A percentile compares a stretch with the other conserved stretches of the same genome.
Conservation (phyloP, 768 basidiomycete species). For the Kwoniella sp. region DNA sequence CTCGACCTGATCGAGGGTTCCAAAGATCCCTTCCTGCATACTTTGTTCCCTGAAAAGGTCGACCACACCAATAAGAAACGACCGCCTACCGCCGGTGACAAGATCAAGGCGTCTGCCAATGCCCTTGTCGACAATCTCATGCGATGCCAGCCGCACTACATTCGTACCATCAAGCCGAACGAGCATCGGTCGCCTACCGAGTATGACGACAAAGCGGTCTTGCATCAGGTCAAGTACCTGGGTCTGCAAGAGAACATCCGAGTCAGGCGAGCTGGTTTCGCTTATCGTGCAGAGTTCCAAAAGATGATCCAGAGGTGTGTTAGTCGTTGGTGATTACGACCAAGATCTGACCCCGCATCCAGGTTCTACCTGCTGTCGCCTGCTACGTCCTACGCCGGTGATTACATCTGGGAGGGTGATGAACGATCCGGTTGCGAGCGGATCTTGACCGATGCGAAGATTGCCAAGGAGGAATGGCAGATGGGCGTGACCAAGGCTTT, state of each 20-base stretch:
- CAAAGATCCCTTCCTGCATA: constrained; percentile 77
- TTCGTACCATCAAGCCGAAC: constrained; percentile 98
- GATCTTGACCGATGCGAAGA: constrained; percentile 91
- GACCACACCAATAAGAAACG: constrained; percentile 97
- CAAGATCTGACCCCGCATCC: not conserved
- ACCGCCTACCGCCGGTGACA: constrained; percentile 94
- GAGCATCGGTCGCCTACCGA: constrained; percentile 88
- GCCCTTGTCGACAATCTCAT: constrained; percentile 96
- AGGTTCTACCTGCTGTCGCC: constrained; percentile 89
- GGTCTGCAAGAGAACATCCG: constrained; percentile 98
- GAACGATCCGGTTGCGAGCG: constrained; percentile 83
- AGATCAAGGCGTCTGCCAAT: constrained; percentile 96
- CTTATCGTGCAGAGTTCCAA: constrained; percentile 95
- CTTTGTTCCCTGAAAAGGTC: constrained; percentile 85
- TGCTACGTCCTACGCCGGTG: constrained; percentile 93
- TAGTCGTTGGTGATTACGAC: not conserved
- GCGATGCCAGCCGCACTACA: constrained; percentile 93
- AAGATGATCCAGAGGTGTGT: constrained; percentile 87
- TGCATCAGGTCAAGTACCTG: constrained; percentile 99
- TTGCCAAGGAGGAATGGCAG: constrained; percentile 96
- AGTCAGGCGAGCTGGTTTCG: constrained; percentile 94
- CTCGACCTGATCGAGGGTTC: constrained; percentile 80
- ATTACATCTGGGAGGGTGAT: constrained; percentile 94
- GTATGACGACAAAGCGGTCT: constrained; percentile 88
- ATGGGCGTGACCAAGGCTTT: constrained; percentile 99